Evolutionary conservation across 2,329 filamentous ascomycete species (phyloP).

Genomic region (Aspergillus sp.): DNA sequence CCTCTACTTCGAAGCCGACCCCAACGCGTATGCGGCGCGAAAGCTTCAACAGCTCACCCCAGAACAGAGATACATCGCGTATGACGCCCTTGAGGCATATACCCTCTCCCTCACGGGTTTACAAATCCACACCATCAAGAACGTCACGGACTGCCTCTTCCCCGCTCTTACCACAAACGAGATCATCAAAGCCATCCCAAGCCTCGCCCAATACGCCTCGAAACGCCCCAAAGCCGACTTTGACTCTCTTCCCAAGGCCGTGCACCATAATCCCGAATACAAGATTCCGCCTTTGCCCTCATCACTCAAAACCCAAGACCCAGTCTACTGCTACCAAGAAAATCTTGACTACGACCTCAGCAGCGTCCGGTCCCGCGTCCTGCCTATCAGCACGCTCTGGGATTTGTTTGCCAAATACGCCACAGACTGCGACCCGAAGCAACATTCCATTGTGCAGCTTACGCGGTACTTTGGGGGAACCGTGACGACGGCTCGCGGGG

Average conservation of each 20-base stretch:
- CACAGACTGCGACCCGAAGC: slow-evolving; percentile 13
- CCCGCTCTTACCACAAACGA: slow-evolving; percentile 35
- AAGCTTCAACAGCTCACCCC: slow-evolving; percentile 25
- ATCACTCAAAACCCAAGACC: slow-evolving; percentile 24
- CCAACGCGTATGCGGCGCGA: slow-evolving; percentile 28
- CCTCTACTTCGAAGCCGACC: slow-evolving; percentile 41
- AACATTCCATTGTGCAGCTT: slow-evolving; percentile 27
- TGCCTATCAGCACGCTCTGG: slow-evolving; percentile 38
- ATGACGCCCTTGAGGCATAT: slow-evolving; percentile 32
- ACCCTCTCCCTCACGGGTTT: slow-evolving; percentile 32
- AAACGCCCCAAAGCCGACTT: slow-evolving; percentile 33
- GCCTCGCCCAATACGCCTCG: slow-evolving; percentile 34
- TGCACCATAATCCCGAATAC: slow-evolving; percentile 9
- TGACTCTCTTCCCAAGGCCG: slow-evolving; percentile 30
- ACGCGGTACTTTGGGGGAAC: slow-evolving; percentile 35
- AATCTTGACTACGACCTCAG: slow-evolving; percentile 42
- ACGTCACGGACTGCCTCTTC: slow-evolving; percentile 37
- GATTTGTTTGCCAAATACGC: slow-evolving; percentile 45
- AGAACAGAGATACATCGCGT: slow-evolving; percentile 22
- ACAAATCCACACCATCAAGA: slow-evolving; percentile 30
- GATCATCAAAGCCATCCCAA: slow-evolving; percentile 38
- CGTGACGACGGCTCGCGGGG: slow-evolving; percentile 31
- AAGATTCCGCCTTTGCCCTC: slow-evolving; percentile 17
- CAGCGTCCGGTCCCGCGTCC: slow-evolving; percentile 33
- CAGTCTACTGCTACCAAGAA: slow-evolving; percentile 30